Conservation (phyloP, 2,329 filamentous ascomycete species). For the Raffaelea arxii region DNA sequence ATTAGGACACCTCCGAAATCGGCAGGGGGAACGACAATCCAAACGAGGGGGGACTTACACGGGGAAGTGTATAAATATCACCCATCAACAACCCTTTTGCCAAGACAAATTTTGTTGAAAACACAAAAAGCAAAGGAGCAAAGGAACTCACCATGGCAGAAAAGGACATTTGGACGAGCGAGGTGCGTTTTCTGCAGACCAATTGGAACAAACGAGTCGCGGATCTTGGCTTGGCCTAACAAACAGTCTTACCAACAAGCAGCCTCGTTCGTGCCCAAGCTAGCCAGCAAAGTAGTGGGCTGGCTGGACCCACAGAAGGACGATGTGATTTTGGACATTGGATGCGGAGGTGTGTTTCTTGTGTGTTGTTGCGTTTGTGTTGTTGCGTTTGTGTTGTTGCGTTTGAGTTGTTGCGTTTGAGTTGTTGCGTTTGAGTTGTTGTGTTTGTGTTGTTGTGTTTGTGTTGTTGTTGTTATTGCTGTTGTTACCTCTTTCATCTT, state of each 20-base stretch:
- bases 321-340: slow-evolving; percentile 52
- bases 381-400: background rate
- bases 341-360: slow-evolving; percentile 45
- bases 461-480: no score
- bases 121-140: background rate
- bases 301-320: slow-evolving; percentile 50
- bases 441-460: no score
- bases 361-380: background rate
- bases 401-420: no score
- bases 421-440: no score
- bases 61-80: background rate
- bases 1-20: slow-evolving; percentile 10
- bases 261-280: slow-evolving; percentile 54
- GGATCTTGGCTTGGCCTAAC: background rate
- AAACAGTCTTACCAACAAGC: slow-evolving; percentile 47
- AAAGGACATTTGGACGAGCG: slow-evolving; percentile 29
- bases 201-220: background rate
- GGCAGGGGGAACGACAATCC: background rate
- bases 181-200: slow-evolving; percentile 22
- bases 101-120: background rate
- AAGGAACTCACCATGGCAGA: slow-evolving; percentile 12
- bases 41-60: background rate
- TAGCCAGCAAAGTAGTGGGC: slow-evolving; percentile 46
- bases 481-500: no score
- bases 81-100: background rate